phyloP scores from a whole-genome alignment of 768 basidiomycete genomes.

The Antrodiella citrinella region DNA sequence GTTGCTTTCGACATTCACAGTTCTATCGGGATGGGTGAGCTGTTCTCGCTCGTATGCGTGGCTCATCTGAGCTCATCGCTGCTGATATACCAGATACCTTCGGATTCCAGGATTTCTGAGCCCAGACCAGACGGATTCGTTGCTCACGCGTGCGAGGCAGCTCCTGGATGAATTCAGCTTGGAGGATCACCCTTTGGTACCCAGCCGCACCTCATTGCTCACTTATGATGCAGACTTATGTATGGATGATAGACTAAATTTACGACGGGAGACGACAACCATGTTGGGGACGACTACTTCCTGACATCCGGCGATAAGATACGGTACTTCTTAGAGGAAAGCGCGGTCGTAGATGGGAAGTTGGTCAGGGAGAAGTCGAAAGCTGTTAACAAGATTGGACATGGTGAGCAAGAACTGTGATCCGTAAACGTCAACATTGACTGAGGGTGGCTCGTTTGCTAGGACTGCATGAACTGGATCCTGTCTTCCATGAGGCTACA shows the following conservation, averaged over 20 bases:
- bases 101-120: conserved; percentile 67
- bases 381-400: conserved; percentile 93
- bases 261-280: conserved; percentile 67
- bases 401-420: conserved; percentile 54
- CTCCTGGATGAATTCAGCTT: conserved; percentile 75
- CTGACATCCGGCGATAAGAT: conserved; percentile 90
- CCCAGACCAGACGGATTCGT: conserved; percentile 43
- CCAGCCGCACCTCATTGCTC: conserved; percentile 16
- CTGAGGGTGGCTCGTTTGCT: background rate
- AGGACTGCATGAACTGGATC: conserved; percentile 85
- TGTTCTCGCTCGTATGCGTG: conserved; percentile 1
- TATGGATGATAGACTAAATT: conserved; percentile 85
- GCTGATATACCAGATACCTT: no score
- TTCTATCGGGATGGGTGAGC: conserved; percentile 53
- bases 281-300: conserved; percentile 92
- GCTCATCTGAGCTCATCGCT: conserved; percentile 5
- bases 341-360: conserved; percentile 64
- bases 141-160: conserved; percentile 64
- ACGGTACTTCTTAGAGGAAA: conserved; percentile 89
- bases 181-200: conserved; percentile 73
- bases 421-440: no score
- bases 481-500: conserved; percentile 70
- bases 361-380: conserved; percentile 63
- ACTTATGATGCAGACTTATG: no score
- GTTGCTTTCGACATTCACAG: no score